These are phyloP conservation scores for Fusarium siculi DNA, from an alignment of 2,329 filamentous ascomycete genomes.

Conservation along the genomic window DNA sequence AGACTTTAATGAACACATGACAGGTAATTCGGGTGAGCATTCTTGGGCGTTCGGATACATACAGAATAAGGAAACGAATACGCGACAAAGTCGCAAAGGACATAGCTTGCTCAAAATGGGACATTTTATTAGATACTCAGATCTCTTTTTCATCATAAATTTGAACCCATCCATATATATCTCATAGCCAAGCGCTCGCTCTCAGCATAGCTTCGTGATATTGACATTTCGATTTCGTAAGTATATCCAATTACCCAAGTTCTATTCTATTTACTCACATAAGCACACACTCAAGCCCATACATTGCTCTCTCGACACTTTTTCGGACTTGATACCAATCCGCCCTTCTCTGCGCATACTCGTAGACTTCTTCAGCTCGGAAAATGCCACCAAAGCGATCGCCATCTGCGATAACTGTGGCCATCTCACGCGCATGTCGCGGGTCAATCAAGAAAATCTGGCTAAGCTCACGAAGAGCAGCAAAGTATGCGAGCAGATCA, in stretches of 20 bases:
- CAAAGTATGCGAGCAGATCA: slow-evolving; percentile 89
- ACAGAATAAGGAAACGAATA: neutral
- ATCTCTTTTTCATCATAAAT: slow-evolving; percentile 26
- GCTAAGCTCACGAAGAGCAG: slow-evolving; percentile 87
- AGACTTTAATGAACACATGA: neutral
- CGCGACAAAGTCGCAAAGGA: neutral
- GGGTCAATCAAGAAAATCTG: slow-evolving; percentile 96
- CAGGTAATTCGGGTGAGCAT: slow-evolving; percentile 15
- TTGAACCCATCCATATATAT: slow-evolving; percentile 9
- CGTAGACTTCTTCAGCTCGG: slow-evolving; percentile 94
- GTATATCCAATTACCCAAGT: slow-evolving; percentile 2
- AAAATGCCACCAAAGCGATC: slow-evolving; percentile 94
- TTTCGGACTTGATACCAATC: slow-evolving; percentile 94
- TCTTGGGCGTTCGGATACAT: slow-evolving; percentile 23
- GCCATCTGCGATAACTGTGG: slow-evolving; percentile 90
- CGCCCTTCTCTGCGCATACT: slow-evolving; percentile 91
- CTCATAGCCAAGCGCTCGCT: slow-evolving; percentile 23
- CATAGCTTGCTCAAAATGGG: neutral
- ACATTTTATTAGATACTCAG: slow-evolving; percentile 15
- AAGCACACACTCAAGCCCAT: slow-evolving; percentile 86
- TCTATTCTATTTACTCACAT: slow-evolving; percentile 68
- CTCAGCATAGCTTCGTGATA: slow-evolving; percentile 26
- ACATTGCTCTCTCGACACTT: slow-evolving; percentile 96
- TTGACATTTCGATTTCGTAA: slow-evolving; percentile 13
- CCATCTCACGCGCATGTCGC: slow-evolving; percentile 89